These are phyloP conservation scores for Nectriaceae sp. DNA, from an alignment of 2,329 filamentous ascomycete species.

Conservation along the genomic window DNA sequence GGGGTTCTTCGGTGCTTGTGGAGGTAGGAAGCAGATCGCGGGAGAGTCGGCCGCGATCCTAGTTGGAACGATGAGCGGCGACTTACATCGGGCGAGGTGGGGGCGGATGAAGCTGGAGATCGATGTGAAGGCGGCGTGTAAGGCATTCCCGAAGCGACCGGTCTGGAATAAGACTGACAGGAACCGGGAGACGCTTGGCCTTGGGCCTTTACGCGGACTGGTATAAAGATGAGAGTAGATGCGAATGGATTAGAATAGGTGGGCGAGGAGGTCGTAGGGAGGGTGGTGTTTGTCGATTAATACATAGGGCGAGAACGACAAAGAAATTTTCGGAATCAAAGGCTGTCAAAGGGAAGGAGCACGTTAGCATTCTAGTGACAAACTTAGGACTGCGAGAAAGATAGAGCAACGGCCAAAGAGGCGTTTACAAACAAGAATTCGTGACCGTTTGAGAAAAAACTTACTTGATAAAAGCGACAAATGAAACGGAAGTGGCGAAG, in stretches of 20 bases:
- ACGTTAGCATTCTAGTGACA: conserved; percentile 19
- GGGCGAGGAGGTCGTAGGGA: conserved; percentile 10
- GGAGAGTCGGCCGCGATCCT: conserved; percentile 54
- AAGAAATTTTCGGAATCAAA: conserved; percentile 18
- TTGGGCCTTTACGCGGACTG: conserved; percentile 22
- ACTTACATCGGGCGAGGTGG: conserved; percentile 57
- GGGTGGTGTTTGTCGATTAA: conserved; percentile 19
- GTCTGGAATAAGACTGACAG: conserved; percentile 14
- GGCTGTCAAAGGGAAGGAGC: conserved; percentile 24
- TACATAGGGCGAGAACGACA: conserved; percentile 17
- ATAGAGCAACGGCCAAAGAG: conserved; percentile 9
- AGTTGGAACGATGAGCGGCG: conserved; percentile 60
- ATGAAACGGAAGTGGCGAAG: too few relatives aligned
- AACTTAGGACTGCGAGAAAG: not conserved
- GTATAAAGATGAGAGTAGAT: not conserved
- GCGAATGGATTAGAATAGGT: not conserved
- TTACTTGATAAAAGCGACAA: too few relatives aligned
- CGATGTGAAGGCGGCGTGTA: conserved; percentile 78
- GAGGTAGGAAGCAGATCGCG: conserved; percentile 67
- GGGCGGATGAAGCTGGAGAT: conserved; percentile 61
- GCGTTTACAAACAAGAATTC: not conserved
- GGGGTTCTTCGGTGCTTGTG: conserved; percentile 63
- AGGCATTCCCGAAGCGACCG: conserved; percentile 65
- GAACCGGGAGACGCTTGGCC: conserved; percentile 7
- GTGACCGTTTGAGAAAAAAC: too few relatives aligned